Evolutionary conservation across 1,284 basidiomycete species (phyloP), one percentile per base, ranked within the genome.

Genomic region (Sporisorium reilianum): DNA sequence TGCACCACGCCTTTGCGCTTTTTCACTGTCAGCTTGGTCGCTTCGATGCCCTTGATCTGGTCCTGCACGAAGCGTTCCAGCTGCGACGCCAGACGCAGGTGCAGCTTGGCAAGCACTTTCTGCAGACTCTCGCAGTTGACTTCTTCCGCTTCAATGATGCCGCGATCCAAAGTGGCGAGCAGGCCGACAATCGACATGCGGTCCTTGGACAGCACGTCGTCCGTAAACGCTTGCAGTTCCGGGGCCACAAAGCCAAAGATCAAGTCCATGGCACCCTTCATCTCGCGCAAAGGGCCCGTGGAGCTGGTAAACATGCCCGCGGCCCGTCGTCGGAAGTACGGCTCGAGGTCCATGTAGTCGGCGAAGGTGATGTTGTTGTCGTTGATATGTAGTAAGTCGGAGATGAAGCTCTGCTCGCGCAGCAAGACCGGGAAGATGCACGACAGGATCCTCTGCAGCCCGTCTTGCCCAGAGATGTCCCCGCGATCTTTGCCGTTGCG

Each of bases 311-410:
- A 81, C 40, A 79, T 61, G 2, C 75, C 79, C 10, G 91, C 88
- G 3, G 96, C 96, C 80, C 97, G 92, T 40, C 95, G 88, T 25
- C 93, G 89, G 87, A 97, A 98, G 86, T 97, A 98, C 59, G 91
- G 93, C 83, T 98, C 96, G 67, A 99, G 87, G 51, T 91, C 90
- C 90, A 95, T 93, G 80, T 97, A 95, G 85, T 98, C 96, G 10
- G 96, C 96, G 85, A 95, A 99, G 0, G 96, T 97, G 59, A 85
- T 68, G 25, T 90, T 90, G 46, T 90, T 89, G 80, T 96, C 93
- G 64, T 85, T 85, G 82, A 97, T 92, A 82, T 96, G 94, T 46
- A 99, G 87, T 84, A 98, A 95, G 77, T 95, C 93, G 10, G 91
- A 89, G 69, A 98, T 90, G 85, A 98, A 98, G 18, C 90, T 90